Evolutionary conservation across 2,329 filamentous ascomycete species (phyloP).

Genomic region (Pezicula neosporulosa): DNA sequence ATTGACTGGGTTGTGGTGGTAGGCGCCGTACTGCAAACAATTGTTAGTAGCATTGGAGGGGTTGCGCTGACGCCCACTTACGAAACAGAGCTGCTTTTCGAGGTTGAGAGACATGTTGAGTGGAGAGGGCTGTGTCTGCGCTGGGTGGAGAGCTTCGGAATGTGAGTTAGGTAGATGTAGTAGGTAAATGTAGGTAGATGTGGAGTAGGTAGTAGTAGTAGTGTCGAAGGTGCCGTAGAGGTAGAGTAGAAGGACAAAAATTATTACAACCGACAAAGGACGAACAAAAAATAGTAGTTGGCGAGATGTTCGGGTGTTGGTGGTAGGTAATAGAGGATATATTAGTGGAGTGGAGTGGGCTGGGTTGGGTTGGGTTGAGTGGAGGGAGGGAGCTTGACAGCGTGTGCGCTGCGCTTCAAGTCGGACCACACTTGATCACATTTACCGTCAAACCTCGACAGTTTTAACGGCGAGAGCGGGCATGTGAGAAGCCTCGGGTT

Average conservation of each 20-base stretch:
- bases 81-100: constrained; percentile 79
- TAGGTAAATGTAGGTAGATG: neutral
- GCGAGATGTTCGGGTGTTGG: neutral
- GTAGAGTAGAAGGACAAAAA: no score
- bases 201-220: constrained; percentile 4
- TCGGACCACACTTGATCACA: no score
- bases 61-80: constrained; percentile 43
- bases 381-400: neutral
- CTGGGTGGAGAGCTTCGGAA: constrained; percentile 6
- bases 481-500: no score
- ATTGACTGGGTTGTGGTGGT: constrained; percentile 77
- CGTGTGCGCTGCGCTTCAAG: no score
- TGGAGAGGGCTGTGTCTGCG: neutral
- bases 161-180: no score
- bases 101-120: constrained; percentile 65
- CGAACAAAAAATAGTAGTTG: neutral
- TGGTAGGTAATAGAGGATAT: neutral
- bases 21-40: constrained; percentile 68
- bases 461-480: no score
- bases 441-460: no score
- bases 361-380: no score
- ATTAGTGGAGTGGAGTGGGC: neutral
- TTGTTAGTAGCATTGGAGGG: constrained; percentile 8
- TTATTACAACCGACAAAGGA: constrained; percentile 7
- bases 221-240: constrained; percentile 9